These are phyloP conservation scores for Berberis thunbergii DNA, from an alignment of 164 flowering plant species.

Conservation along the genomic window DNA sequence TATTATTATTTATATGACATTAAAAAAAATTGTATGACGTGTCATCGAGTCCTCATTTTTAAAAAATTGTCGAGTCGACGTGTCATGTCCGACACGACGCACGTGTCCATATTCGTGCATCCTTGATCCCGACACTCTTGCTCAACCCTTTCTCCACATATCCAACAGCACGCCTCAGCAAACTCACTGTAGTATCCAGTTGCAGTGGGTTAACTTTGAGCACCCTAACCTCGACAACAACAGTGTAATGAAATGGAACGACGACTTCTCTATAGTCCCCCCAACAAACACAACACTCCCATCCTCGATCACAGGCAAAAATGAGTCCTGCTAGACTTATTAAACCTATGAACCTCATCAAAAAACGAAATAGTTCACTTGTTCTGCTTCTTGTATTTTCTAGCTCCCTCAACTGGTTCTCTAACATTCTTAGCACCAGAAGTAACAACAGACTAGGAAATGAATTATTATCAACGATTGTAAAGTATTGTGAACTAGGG, in stretches of 20 bases:
- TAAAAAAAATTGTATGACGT: too few relatives aligned
- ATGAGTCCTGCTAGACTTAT: constrained; percentile 83
- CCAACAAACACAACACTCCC: constrained; percentile 75
- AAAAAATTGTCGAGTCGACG: too few relatives aligned
- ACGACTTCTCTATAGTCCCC: constrained; percentile 90
- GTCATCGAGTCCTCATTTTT: too few relatives aligned
- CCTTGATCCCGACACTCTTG: constrained; percentile 23
- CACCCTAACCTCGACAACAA: constrained; percentile 65
- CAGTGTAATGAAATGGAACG: constrained; percentile 77
- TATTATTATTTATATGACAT: too few relatives aligned
- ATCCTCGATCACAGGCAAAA: constrained; percentile 82
- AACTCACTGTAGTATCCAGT: constrained; percentile 29
- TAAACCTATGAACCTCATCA: constrained; percentile 90
- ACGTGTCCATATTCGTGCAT: neutral
- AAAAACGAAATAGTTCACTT: constrained; percentile 57
- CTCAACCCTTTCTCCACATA: constrained; percentile 44
- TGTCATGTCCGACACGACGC: too few relatives aligned
- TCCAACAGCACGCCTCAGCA: constrained; percentile 37
- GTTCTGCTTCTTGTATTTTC: constrained; percentile 20
- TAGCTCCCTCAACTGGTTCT: constrained; percentile 65
- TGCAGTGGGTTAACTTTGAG: constrained; percentile 43
- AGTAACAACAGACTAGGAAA: constrained; percentile 66
- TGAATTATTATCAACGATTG: constrained; percentile 27
- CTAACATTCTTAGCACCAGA: constrained; percentile 82
- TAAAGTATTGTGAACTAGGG: too few relatives aligned